Base-by-base conservation (phyloP, 169 alveolate genomes). In the Perkinsus olseni region DNA sequence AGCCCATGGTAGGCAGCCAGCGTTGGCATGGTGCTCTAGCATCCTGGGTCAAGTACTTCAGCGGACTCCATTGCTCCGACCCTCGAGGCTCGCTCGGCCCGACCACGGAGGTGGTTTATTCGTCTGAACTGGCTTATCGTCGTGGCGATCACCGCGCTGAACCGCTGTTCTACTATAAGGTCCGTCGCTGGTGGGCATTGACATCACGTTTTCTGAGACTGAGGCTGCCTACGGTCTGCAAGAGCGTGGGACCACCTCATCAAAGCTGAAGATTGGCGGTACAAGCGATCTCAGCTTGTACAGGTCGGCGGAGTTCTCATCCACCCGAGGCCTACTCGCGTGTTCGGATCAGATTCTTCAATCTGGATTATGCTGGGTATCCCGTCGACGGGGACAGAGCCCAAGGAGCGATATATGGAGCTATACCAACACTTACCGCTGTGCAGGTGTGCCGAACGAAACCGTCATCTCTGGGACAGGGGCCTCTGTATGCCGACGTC, bases 281-380 rank as follows among this genome's bases (percentile, higher is more conserved):
- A 21, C 34, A 13, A 62, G 34, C 34, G 82, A 62, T 62, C 37
- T 28, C 36, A 24, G 34, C 1, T 24, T 62, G 34, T 62, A 62
- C 82, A 62, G 82, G 82, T 62, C 1, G 34, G 37, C 10, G 36
- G 1, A 24, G 37, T 62, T 4, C 36, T 21, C 17, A 62, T 28
- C 28, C 28, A 62, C 34, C 31, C 82, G 62, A 45, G 6, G 62
- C 6, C 17, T 6, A 17, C 17, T 10, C 6, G 24, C 34, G 31
- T 1, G 8, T 62, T 62, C 37, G 8, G 8, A 11, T 13, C 0
- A 93, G 95, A 37, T 38, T 92, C 74, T 94, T 37, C 93, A 94
- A 94, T n/a, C 91, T 92, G 74, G 95, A 94, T 34, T 40, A 39
- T 4, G 91, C 38, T 48, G 92, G 39, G 74, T 93, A 93, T 91